Evolutionary conservation across 108 stramenopile species (phyloP), one percentile per base, ranked within the genome.

Genomic region (Poteriospumella lacustris): DNA sequence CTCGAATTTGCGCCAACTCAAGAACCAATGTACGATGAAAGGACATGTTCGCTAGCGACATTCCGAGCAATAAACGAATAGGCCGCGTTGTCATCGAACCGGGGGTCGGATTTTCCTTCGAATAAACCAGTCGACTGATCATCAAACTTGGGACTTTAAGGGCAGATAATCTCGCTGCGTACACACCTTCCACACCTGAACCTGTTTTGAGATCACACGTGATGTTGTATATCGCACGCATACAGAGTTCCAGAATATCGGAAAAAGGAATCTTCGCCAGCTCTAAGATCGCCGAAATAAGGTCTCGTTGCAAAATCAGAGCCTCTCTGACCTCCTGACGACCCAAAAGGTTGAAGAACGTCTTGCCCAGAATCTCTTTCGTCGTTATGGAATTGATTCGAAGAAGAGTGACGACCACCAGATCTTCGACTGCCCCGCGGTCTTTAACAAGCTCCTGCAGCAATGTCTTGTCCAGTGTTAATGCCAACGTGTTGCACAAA

Each of bases 191-290:
- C 19, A 56, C 15, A 19, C 52, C 52, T 15, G 52, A 56, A 33
- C 60, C 60, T 12, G 60, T 5, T 33, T 73, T 73, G 3, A 56
- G 19, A 9, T 73, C 40, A 73, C 70, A 73, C 5, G 70, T 12
- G 70, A 73, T 73, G 24, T 73, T 73, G 42, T 52, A 73, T 26
- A 73, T 28, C 5, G 44, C 31, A 26, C 47, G 43, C 9, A 73
- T 33, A 73, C 44, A 73, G 38, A 73, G 42, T 73, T 73, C 70
- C 36, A 73, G 33, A 26, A 73, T 33, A 44, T 73, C 70, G 42
- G 5, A 9, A 44, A 42, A 56, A 26, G 26, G 31, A 5, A 73
- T 34, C 19, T 56, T 44, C 33, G 19, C 3, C 33, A 73, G 42
- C 42, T 73, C 70, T 26, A 73, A 29, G 5, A 42, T 15, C 28